Evolutionary conservation across 441 rosid species (phyloP).

Genomic region (Pelargonium citronellum): DNA sequence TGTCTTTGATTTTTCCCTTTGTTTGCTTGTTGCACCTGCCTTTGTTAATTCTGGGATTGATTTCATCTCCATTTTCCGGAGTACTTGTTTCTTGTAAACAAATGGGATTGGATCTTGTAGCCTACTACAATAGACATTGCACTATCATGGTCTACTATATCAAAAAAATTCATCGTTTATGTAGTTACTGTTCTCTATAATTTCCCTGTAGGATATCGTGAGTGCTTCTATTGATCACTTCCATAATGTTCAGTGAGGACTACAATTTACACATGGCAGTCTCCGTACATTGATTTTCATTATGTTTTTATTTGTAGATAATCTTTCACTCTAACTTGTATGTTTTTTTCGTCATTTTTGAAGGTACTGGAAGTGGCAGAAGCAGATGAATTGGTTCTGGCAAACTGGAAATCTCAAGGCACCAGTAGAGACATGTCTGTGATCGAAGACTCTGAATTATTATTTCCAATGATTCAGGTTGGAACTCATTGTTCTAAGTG

Average conservation of each 20-base stretch:
- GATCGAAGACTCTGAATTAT: constrained; percentile 44
- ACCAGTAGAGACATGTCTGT: constrained; percentile 41
- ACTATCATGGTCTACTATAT: background rate
- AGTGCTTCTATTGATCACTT: background rate
- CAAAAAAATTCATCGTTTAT: background rate
- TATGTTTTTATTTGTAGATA: background rate
- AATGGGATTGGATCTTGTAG: background rate
- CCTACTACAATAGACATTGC: background rate
- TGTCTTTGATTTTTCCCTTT: background rate
- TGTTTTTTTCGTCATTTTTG: constrained; percentile 20
- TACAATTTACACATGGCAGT: constrained; percentile 7
- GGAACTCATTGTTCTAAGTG: constrained; percentile 45
- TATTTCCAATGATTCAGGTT: constrained; percentile 47
- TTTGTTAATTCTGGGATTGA: background rate
- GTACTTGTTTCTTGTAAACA: background rate
- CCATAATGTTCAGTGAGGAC: background rate
- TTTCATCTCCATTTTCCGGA: background rate
- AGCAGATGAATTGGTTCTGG: constrained; percentile 48
- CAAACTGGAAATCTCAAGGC: constrained; percentile 65
- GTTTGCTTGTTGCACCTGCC: background rate
- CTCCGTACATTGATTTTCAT: background rate
- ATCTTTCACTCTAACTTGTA: constrained; percentile 13
- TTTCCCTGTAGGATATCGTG: background rate
- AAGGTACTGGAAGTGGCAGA: constrained; percentile 34
- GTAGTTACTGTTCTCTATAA: background rate